Conservation (phyloP, 2,329 filamentous ascomycete genomes). For the Pezicula radicicola region DNA sequence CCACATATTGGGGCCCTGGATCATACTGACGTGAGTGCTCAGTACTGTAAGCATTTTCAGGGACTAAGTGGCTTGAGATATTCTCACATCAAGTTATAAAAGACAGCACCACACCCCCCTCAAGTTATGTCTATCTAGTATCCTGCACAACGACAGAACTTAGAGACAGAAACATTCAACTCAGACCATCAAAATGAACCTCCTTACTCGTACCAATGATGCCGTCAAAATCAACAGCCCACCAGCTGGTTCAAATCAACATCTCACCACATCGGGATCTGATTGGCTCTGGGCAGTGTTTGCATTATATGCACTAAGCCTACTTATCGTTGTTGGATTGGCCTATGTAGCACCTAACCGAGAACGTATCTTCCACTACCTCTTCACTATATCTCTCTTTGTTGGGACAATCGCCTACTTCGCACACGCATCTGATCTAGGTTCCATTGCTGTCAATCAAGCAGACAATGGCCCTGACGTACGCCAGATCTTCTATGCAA, state of each 20-base stretch:
- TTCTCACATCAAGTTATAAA: no score
- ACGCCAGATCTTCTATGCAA: slow-evolving; percentile 62
- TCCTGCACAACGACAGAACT: no score
- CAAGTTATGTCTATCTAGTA: no score
- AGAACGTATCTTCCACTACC: slow-evolving; percentile 55
- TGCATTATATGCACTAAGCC: slow-evolving; percentile 52
- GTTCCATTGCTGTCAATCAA: slow-evolving; percentile 55
- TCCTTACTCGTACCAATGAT: slow-evolving; percentile 15
- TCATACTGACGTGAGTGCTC: no score
- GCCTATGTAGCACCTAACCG: slow-evolving; percentile 49
- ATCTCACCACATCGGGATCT: slow-evolving; percentile 51
- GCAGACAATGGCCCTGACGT: slow-evolving; percentile 46
- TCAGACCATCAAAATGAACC: background rate
- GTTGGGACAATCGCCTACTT: slow-evolving; percentile 63
- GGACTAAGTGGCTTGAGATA: no score
- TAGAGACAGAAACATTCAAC: no score
- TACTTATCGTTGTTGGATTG: slow-evolving; percentile 49
- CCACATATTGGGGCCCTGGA: no score
- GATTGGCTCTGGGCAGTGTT: slow-evolving; percentile 63
- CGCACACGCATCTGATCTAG: slow-evolving; percentile 62
- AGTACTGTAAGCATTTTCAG: no score
- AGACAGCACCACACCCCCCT: no score
- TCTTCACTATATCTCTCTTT: slow-evolving; percentile 55
- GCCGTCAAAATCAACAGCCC: slow-evolving; percentile 22
- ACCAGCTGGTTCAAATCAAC: slow-evolving; percentile 5